phyloP scores from a whole-genome alignment of 108 stramenopile genomes.

The Epithemia pelagica region DNA sequence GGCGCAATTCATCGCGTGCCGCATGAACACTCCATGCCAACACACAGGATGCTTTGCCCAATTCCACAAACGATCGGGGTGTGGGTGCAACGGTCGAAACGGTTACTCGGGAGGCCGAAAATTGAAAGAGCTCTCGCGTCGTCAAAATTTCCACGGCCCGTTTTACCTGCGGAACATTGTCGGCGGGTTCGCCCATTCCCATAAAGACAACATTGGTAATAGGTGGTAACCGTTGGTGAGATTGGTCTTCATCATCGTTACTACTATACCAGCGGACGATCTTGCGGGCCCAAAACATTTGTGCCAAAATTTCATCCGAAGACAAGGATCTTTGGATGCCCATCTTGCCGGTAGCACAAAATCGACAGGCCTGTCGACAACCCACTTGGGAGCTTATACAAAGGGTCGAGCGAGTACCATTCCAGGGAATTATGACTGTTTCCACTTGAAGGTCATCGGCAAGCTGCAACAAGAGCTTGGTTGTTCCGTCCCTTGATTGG shows the following conservation, averaged over 20 bases:
- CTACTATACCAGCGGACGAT: conserved; percentile 18
- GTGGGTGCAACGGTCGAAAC: conserved; percentile 81
- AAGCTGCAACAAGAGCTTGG: conserved; percentile 42
- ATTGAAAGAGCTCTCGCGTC: conserved; percentile 32
- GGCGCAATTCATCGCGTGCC: conserved; percentile 56
- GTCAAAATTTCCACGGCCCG: conserved; percentile 42
- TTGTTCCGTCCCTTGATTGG: conserved; percentile 51
- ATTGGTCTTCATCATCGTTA: background rate
- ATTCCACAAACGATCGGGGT: conserved; percentile 37
- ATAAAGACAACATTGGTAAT: conserved; percentile 73
- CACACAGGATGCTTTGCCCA: conserved; percentile 34
- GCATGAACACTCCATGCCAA: conserved; percentile 84
- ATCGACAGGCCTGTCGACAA: conserved; percentile 78
- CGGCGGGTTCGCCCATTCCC: conserved; percentile 88
- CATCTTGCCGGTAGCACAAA: conserved; percentile 86
- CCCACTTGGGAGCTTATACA: conserved; percentile 87
- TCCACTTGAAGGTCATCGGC: conserved; percentile 35
- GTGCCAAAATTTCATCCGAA: conserved; percentile 67
- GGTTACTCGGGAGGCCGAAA: conserved; percentile 56
- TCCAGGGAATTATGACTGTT: conserved; percentile 58
- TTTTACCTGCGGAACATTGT: conserved; percentile 51
- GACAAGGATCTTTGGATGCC: conserved; percentile 58
- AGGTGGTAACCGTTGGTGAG: conserved; percentile 35
- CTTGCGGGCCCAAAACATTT: conserved; percentile 67
- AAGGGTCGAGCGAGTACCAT: conserved; percentile 47